A percentile compares a stretch with the other conserved stretches of the same genome.
Evolutionary conservation across 768 basidiomycete species (phyloP).

Genomic region (Boletus speciosus): DNA sequence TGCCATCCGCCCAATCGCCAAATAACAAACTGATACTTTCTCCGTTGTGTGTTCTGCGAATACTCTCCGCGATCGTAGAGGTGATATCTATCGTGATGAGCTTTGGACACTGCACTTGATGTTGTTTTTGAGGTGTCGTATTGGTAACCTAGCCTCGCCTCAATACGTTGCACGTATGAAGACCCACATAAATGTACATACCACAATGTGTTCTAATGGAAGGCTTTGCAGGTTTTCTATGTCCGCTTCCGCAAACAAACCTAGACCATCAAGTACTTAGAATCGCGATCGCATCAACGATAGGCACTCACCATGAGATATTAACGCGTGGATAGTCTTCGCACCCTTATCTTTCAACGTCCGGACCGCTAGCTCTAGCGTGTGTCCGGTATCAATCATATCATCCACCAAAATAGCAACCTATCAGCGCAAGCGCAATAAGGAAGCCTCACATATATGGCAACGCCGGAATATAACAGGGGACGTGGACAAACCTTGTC

Average conservation of each 20-base stretch:
- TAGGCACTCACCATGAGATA: constrained; percentile 76
- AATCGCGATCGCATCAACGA: constrained; percentile 2
- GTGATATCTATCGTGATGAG: constrained; percentile 88
- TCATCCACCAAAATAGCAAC: constrained; percentile 96
- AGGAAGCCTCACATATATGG: constrained; percentile 2
- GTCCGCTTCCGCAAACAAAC: constrained; percentile 75
- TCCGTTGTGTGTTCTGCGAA: constrained; percentile 91
- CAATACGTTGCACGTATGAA: background rate
- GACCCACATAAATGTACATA: constrained; percentile 33
- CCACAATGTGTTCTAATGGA: constrained; percentile 83
- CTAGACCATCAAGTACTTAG: constrained; percentile 35
- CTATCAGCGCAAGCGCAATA: constrained; percentile 34
- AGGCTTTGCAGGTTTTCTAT: constrained; percentile 64
- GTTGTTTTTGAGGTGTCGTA: constrained; percentile 81
- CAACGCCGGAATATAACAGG: background rate
- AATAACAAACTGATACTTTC: constrained; percentile 89
- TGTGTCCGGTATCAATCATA: constrained; percentile 95
- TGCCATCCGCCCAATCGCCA: constrained; percentile 69
- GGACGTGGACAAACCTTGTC: constrained; percentile 58
- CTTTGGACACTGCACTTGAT: constrained; percentile 62
- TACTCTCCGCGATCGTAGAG: constrained; percentile 91
- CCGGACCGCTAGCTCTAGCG: constrained; percentile 78
- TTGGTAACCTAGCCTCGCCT: constrained; percentile 76
- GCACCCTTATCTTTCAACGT: constrained; percentile 91
- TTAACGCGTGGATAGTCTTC: constrained; percentile 77